Evolutionary conservation across 2,329 filamentous ascomycete species (phyloP).

Genomic region (Coleophoma cylindrospora): DNA sequence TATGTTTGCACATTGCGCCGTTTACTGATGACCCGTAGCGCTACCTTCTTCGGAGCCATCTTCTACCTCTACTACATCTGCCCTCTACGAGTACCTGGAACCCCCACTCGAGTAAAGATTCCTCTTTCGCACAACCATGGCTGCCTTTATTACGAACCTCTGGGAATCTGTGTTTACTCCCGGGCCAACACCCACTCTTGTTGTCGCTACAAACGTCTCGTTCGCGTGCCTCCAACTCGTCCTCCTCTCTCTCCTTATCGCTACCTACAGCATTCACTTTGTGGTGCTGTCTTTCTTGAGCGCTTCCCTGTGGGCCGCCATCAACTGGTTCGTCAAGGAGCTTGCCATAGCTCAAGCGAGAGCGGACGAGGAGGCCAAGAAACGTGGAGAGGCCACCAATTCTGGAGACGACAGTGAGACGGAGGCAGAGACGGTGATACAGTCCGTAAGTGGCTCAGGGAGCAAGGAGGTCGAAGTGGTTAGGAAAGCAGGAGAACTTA

Average conservation of each 20-base stretch:
- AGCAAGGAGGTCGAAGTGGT: slow-evolving; percentile 23
- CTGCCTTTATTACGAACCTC: slow-evolving; percentile 65
- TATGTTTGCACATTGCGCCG: too few relatives aligned
- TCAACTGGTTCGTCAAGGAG: slow-evolving; percentile 93
- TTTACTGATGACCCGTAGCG: too few relatives aligned
- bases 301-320: slow-evolving; percentile 81
- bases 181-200: slow-evolving; percentile 80
- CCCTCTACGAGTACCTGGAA: background rate
- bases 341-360: slow-evolving; percentile 41
- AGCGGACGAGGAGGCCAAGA: slow-evolving; percentile 33
- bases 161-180: slow-evolving; percentile 93
- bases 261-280: slow-evolving; percentile 87
- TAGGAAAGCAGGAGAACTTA: slow-evolving; percentile 20
- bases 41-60: background rate
- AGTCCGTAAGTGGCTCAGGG: slow-evolving; percentile 20
- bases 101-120: background rate
- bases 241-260: slow-evolving; percentile 69
- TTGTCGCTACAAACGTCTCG: slow-evolving; percentile 83
- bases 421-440: slow-evolving; percentile 49
- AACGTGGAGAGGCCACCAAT: slow-evolving; percentile 14
- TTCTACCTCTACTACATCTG: background rate
- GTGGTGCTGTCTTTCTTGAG: slow-evolving; percentile 73
- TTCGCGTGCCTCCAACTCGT: slow-evolving; percentile 83
- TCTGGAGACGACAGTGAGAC: slow-evolving; percentile 30
- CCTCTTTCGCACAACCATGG: slow-evolving; percentile 36